phyloP scores from a whole-genome alignment of 108 stramenopile genomes.

The Asterionellopsis glacialis region DNA sequence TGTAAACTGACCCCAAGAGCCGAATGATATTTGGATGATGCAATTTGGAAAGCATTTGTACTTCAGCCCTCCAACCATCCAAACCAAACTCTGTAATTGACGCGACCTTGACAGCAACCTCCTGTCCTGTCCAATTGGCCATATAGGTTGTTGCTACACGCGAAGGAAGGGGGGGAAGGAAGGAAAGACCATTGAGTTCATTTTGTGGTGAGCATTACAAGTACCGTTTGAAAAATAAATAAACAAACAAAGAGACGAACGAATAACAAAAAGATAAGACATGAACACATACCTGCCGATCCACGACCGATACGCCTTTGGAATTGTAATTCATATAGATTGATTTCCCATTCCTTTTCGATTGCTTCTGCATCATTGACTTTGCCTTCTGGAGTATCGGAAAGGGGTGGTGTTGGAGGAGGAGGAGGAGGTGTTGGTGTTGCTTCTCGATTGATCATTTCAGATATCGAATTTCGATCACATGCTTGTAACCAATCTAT shows the following conservation, averaged over 20 bases:
- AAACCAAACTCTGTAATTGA: slow-evolving; percentile 56
- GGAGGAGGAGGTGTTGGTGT: slow-evolving; percentile 1
- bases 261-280: neutral
- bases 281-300: neutral
- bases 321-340: slow-evolving; percentile 64
- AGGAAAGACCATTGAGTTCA: no score
- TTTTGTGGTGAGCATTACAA: no score
- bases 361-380: slow-evolving; percentile 7
- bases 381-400: slow-evolving; percentile 10
- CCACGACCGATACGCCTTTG: slow-evolving; percentile 25
- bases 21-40: slow-evolving; percentile 78
- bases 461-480: slow-evolving; percentile 1
- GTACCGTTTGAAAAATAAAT: neutral
- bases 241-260: no score
- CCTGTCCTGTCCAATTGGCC: slow-evolving; percentile 52
- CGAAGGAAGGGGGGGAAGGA: neutral
- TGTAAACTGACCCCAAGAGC: slow-evolving; percentile 58
- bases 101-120: slow-evolving; percentile 74
- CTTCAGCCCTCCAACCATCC: slow-evolving; percentile 65
- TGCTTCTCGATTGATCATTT: neutral
- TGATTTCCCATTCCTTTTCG: slow-evolving; percentile 67
- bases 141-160: slow-evolving; percentile 62
- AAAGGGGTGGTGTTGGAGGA: neutral
- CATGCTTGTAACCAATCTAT: slow-evolving; percentile 11
- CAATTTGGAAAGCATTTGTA: slow-evolving; percentile 45